Conservation (phyloP, 371 early-diverging fungal genomes). For the Catenaria anguillulae region DNA sequence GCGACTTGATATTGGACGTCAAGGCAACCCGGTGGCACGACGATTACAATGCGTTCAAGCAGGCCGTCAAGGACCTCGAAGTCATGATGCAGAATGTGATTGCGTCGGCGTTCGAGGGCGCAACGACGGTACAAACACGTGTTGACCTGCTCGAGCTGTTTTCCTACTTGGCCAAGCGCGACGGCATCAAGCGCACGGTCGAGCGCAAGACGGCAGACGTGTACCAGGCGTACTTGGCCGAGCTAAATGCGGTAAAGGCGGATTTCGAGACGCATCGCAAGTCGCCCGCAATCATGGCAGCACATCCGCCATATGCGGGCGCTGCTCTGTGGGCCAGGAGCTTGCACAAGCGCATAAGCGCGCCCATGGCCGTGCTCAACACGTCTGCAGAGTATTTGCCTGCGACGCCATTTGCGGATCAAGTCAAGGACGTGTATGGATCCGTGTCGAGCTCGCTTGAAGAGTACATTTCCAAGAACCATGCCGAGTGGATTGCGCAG, state of each 20-base stretch:
- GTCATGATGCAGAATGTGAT: slow-evolving; percentile 43
- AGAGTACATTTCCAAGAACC: slow-evolving; percentile 31
- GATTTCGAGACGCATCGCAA: slow-evolving; percentile 36
- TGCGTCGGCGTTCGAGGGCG: slow-evolving; percentile 31
- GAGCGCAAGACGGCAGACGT: slow-evolving; percentile 40
- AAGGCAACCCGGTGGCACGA: slow-evolving; percentile 45
- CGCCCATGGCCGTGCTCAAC: slow-evolving; percentile 19
- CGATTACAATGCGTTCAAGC: slow-evolving; percentile 40
- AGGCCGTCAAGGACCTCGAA: slow-evolving; percentile 40
- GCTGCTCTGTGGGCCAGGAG: slow-evolving; percentile 38
- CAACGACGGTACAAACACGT: slow-evolving; percentile 25
- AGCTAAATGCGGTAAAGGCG: slow-evolving; percentile 31
- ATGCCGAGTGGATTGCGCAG: slow-evolving; percentile 25
- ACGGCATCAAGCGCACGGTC: slow-evolving; percentile 36
- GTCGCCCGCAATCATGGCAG: slow-evolving; percentile 29
- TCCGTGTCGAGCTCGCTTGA: slow-evolving; percentile 25
- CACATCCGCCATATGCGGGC: slow-evolving; percentile 36
- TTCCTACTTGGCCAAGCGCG: slow-evolving; percentile 35
- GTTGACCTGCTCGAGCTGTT: slow-evolving; percentile 39
- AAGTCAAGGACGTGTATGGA: slow-evolving; percentile 30
- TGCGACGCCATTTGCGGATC: slow-evolving; percentile 21
- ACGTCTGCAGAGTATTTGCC: slow-evolving; percentile 28
- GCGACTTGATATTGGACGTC: slow-evolving; percentile 26
- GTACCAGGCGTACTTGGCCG: slow-evolving; percentile 23
- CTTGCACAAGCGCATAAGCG: slow-evolving; percentile 24